Percentiles rank a stretch among this genome's conserved stretches.
Conservation (phyloP, 176 grass and related monocot genomes). For the Guadua angustifolia region DNA sequence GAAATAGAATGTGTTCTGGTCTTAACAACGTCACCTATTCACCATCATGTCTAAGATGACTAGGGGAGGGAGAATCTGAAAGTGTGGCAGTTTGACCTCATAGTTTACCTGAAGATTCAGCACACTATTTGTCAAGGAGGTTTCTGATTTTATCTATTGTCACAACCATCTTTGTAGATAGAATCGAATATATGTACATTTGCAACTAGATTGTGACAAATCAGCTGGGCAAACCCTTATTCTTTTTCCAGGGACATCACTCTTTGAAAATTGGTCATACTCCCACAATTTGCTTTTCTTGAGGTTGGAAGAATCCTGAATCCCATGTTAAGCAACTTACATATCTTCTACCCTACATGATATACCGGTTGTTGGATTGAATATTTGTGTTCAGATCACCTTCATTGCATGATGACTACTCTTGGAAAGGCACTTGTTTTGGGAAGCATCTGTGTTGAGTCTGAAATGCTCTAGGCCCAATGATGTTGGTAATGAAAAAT, state of each 20-base stretch:
- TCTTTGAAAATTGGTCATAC: conserved; percentile 4
- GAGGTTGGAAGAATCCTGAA: conserved; percentile 2
- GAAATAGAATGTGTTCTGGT: too few relatives aligned
- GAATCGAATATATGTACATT: background rate
- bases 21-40: too few relatives aligned
- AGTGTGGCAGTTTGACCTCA: background rate
- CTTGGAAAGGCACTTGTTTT: background rate
- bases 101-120: conserved; percentile 2
- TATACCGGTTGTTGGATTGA: background rate
- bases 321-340: background rate
- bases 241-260: background rate
- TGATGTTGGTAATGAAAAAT: background rate
- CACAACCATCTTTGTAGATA: conserved; percentile 2
- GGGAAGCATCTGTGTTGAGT: background rate
- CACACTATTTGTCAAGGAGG: background rate
- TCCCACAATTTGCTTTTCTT: background rate
- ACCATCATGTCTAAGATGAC: background rate
- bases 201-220: background rate
- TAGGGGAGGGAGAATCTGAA: too few relatives aligned
- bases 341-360: background rate
- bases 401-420: background rate
- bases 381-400: background rate
- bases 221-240: background rate
- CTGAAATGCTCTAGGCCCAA: background rate
- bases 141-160: background rate